These are phyloP conservation scores for Carex pumila DNA, from an alignment of 176 grass and related monocot genomes.

Conservation along the genomic window DNA sequence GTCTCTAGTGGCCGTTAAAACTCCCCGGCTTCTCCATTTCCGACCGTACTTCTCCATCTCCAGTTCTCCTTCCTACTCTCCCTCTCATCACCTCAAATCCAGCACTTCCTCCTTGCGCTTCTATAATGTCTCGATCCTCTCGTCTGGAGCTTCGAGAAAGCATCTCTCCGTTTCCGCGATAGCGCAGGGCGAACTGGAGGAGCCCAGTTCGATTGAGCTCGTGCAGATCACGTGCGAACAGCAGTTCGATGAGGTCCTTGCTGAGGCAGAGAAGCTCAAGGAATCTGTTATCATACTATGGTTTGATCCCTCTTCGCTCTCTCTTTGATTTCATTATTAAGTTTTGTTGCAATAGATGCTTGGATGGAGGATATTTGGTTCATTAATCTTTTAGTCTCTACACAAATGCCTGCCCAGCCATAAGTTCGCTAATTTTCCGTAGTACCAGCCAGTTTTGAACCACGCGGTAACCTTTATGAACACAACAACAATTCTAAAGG, in stretches of 20 bases:
- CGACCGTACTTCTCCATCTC: neutral
- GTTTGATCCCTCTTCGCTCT: constrained; percentile 17
- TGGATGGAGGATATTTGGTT: too few species aligned
- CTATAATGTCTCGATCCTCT: neutral
- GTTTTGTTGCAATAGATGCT: too few species aligned
- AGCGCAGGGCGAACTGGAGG: constrained; percentile 31
- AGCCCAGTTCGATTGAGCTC: constrained; percentile 44
- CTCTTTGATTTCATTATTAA: neutral
- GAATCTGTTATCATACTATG: constrained; percentile 61
- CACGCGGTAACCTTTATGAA: too few species aligned
- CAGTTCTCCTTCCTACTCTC: neutral
- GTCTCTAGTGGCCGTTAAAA: neutral
- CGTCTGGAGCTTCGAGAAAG: neutral
- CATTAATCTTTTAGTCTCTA: neutral
- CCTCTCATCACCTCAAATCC: neutral
- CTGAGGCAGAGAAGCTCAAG: constrained; percentile 52
- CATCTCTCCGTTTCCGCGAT: neutral
- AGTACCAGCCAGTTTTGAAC: too few species aligned
- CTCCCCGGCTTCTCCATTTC: neutral
- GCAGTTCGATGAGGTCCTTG: constrained; percentile 54
- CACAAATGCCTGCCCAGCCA: neutral
- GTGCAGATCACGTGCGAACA: constrained; percentile 54
- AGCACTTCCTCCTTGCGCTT: neutral
- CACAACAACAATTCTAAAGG: too few species aligned
- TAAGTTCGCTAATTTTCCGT: neutral